Conservation (phyloP, 768 basidiomycete genomes). For the Termitomyces bulborhizus region DNA sequence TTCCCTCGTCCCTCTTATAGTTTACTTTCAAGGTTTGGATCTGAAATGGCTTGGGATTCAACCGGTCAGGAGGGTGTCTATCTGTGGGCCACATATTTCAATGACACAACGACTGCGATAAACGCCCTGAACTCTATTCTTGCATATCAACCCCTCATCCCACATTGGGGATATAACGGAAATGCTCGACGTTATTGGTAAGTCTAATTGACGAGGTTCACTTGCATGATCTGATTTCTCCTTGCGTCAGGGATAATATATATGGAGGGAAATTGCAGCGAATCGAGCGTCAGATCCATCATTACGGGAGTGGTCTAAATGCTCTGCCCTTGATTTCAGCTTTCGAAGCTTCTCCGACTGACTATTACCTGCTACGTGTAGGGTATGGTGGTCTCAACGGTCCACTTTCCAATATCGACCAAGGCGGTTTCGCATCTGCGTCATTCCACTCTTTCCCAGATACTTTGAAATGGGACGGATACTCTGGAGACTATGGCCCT, state of each 20-base stretch:
- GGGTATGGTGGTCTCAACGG: slow-evolving; percentile 48
- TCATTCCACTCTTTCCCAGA: slow-evolving; percentile 56
- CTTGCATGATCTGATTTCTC: background rate
- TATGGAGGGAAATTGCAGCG: slow-evolving; percentile 50
- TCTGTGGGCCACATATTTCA: slow-evolving; percentile 48
- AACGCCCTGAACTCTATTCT: slow-evolving; percentile 52
- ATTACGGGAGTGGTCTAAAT: slow-evolving; percentile 53
- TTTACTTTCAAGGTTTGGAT: slow-evolving; percentile 37
- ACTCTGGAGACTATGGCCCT: slow-evolving; percentile 56
- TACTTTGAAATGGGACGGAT: slow-evolving; percentile 51
- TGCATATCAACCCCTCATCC: slow-evolving; percentile 49
- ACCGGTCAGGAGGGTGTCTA: slow-evolving; percentile 56
- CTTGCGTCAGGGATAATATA: slow-evolving; percentile 40
- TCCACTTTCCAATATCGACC: slow-evolving; percentile 49
- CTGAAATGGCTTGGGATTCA: slow-evolving; percentile 55
- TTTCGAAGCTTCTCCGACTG: slow-evolving; percentile 39
- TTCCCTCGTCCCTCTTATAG: background rate
- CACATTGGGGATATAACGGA: slow-evolving; percentile 60
- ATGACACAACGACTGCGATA: slow-evolving; percentile 40
- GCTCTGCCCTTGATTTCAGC: slow-evolving; percentile 46
- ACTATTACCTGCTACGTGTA: slow-evolving; percentile 45
- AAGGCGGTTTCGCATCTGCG: slow-evolving; percentile 52
- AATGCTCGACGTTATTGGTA: slow-evolving; percentile 54
- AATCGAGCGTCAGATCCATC: slow-evolving; percentile 53
- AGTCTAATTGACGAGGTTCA: slow-evolving; percentile 3